These are phyloP conservation scores for Lachnum nothofagi DNA, from an alignment of 2,329 filamentous ascomycete species.

Conservation along the genomic window DNA sequence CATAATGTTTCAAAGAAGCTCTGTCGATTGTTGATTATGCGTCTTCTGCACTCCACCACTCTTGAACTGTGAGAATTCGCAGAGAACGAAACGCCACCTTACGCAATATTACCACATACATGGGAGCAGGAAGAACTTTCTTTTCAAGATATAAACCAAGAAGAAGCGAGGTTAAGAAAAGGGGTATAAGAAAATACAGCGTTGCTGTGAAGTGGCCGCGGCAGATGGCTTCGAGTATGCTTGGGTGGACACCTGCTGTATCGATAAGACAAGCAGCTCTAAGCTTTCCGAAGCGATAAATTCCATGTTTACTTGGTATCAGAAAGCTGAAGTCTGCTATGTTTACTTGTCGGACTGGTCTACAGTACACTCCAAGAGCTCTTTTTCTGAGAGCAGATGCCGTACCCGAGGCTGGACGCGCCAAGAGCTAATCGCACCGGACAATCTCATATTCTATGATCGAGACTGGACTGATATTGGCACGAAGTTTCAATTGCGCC, in stretches of 20 bases:
- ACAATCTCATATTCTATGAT: constrained; percentile 1
- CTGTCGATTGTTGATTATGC: too few species aligned
- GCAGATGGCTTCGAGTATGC: not conserved
- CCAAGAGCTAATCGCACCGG: constrained; percentile 10
- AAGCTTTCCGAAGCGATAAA: constrained; percentile 6
- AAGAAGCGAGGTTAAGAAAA: constrained; percentile 20
- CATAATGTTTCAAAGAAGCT: too few species aligned
- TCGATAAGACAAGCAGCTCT: constrained; percentile 11
- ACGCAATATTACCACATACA: constrained; percentile 39
- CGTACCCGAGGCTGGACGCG: constrained; percentile 13
- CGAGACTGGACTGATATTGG: constrained; percentile 4
- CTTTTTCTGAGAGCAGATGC: not conserved
- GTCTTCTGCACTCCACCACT: too few species aligned
- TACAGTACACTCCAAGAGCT: not conserved
- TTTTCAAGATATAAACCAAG: constrained; percentile 26
- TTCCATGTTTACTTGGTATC: constrained; percentile 7
- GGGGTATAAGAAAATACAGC: not conserved
- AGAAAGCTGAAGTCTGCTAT: constrained; percentile 8
- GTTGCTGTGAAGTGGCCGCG: not conserved
- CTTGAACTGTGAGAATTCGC: too few species aligned
- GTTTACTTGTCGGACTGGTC: constrained; percentile 8
- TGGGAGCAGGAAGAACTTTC: constrained; percentile 35
- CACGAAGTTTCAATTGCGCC: not conserved
- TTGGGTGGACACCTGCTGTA: constrained; percentile 16
- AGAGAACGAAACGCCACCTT: too few species aligned